Evolutionary conservation across 176 grass and related monocot species (phyloP), one percentile per base, ranked within the genome.

Genomic region (Raddia distichophylla): DNA sequence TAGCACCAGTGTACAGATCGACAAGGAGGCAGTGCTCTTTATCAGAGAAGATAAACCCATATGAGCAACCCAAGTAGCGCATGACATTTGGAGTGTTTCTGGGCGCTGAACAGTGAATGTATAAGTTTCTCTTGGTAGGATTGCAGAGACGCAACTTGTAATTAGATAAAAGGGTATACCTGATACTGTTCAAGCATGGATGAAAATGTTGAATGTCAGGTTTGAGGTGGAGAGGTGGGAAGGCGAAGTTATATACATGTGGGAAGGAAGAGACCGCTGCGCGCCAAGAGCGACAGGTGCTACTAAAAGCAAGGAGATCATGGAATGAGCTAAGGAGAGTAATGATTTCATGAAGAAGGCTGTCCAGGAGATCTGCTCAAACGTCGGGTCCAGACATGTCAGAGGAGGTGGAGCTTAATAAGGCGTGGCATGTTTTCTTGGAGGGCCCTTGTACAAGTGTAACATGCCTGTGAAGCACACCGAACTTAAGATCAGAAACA

Each of bases 281-380:
- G 3, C 80, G 85, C 91, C 91, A 94, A 67, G 91, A 83, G 66
- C 60, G 83, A 67, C 88, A 94, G 52, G 84, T 90, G 59, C 56
- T 18, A 17, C 45, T 53, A 10, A 88, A 85, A 81, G 71, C 81
- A 64, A 91, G 83, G 18, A 88, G 32, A 32, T 91, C 91, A 60
- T 74, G 86, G 18, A 88, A 87, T 77, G 88, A 88, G 75, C 19
- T 84, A 67, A 93, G 60, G 69, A 84, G 83, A 45, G 13, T 3
- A 69, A 91, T 49, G 62, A 94, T 67, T 83, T 82, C 55, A 32
- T 83, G 65, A 74, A 94, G 82, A 8, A 94, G 34, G 49, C 18
- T 50, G 37, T 94, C 91, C 8, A 74, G 45, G 47, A 88, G 86
- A 66, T 80, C 76, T 42, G 83, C 69, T 86, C 91, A 91, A 65